A percentile compares a stretch with the other conserved stretches of the same genome.
Conservation (phyloP, 495 filamentous ascomycete species). For the Annulohypoxylon nitens region DNA sequence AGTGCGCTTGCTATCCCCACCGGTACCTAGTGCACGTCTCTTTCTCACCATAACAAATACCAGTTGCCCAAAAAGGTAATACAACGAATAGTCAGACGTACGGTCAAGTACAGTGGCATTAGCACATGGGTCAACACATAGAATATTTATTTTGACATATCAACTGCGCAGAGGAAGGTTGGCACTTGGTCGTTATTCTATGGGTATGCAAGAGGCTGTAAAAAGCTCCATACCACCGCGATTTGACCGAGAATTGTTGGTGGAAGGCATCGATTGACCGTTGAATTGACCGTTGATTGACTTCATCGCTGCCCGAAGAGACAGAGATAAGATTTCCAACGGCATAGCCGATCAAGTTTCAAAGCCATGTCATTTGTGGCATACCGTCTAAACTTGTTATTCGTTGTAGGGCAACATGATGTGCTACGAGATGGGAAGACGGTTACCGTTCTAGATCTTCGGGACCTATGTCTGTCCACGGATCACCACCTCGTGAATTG, state of each 20-base stretch:
- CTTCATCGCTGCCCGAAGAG: not conserved
- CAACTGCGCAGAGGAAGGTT: not conserved
- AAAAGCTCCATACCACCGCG: conserved; percentile 4
- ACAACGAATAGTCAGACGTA: not conserved
- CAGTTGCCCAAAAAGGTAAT: not conserved
- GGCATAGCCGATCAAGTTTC: conserved; percentile 16
- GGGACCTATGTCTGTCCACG: not conserved
- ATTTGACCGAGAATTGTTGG: conserved; percentile 7
- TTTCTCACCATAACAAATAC: not conserved
- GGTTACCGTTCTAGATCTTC: conserved; percentile 29
- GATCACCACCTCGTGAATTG: conserved; percentile 30
- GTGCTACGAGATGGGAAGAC: conserved; percentile 11
- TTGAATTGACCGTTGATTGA: not conserved
- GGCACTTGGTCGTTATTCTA: not conserved
- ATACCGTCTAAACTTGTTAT: conserved; percentile 28
- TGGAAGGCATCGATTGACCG: not conserved
- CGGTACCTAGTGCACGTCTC: not conserved
- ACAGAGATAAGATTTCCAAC: not conserved
- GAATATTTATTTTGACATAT: not conserved
- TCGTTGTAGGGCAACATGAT: conserved; percentile 5
- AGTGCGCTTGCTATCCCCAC: not conserved
- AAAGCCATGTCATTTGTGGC: conserved; percentile 14
- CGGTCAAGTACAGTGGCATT: not conserved
- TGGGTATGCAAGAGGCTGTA: not conserved
- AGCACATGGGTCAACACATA: not conserved